These are phyloP conservation scores for Epichloe hybrida DNA, from an alignment of 2,329 filamentous ascomycete genomes.

Conservation along the genomic window DNA sequence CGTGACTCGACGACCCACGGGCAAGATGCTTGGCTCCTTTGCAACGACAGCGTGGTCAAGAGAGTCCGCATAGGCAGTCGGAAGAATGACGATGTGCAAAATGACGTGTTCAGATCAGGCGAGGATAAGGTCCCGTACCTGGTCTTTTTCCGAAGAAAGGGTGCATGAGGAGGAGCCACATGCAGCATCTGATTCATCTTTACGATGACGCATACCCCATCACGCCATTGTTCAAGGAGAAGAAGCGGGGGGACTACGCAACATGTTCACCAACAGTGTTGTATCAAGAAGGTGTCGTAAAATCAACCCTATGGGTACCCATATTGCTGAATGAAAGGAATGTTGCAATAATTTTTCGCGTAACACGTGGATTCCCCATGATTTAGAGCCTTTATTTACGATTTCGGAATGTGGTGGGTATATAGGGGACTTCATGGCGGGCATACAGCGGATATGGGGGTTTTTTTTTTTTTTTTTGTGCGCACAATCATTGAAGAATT, in stretches of 20 bases:
- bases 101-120: conserved; percentile 25
- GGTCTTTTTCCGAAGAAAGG: conserved; percentile 31
- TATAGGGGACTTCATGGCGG: not conserved
- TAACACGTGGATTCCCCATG: not conserved
- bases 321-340: not conserved
- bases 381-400: not conserved
- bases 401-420: not conserved
- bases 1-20: conserved; percentile 38
- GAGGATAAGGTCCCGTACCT: conserved; percentile 31
- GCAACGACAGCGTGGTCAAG: conserved; percentile 31
- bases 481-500: not conserved
- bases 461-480: not conserved
- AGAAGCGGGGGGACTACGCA: too few relatives aligned
- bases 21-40: conserved; percentile 33
- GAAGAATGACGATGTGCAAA: conserved; percentile 20
- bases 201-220: too few relatives aligned
- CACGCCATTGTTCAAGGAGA: too few relatives aligned
- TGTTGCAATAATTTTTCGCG: not conserved
- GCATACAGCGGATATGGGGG: conserved; percentile 1
- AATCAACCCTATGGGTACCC: too few relatives aligned
- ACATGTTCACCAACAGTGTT: too few relatives aligned
- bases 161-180: not conserved
- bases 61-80: conserved; percentile 28
- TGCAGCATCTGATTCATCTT: too few relatives aligned
- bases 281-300: too few relatives aligned